Conservation (phyloP, 2,329 filamentous ascomycete species). For the Leptographium procerum region DNA sequence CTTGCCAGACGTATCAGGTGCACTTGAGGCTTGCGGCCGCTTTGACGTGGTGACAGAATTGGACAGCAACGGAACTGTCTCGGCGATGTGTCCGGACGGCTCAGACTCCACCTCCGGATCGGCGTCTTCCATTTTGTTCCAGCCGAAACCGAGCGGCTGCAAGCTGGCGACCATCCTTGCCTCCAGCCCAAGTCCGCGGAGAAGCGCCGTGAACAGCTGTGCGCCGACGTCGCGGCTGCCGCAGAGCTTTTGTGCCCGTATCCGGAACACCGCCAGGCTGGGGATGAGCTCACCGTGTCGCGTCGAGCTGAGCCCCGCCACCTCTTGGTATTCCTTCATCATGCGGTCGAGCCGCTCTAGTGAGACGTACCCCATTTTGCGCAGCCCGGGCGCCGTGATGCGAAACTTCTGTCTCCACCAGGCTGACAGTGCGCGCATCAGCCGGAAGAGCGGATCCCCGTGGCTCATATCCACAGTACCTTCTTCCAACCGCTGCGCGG, state of each 20-base stretch:
- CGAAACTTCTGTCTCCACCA: conserved; percentile 86
- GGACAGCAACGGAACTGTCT: not conserved
- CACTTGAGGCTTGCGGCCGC: too few relatives aligned
- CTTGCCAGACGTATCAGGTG: too few relatives aligned
- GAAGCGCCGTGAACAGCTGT: conserved; percentile 77
- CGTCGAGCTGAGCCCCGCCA: conserved; percentile 21
- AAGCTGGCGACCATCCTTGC: conserved; percentile 73
- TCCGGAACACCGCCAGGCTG: conserved; percentile 56
- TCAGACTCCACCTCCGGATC: conserved; percentile 38
- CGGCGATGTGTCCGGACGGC: conserved; percentile 8
- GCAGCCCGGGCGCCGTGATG: conserved; percentile 63
- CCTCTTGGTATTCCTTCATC: conserved; percentile 51
- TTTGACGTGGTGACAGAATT: not conserved
- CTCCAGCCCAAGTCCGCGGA: conserved; percentile 72
- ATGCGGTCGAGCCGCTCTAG: conserved; percentile 65
- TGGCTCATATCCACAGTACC: conserved; percentile 66
- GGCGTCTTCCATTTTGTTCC: conserved; percentile 77
- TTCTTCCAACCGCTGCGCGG: conserved; percentile 57
- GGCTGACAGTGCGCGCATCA: conserved; percentile 64
- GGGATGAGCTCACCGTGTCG: conserved; percentile 66
- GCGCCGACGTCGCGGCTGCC: conserved; percentile 82
- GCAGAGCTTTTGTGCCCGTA: conserved; percentile 54
- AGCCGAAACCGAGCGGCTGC: conserved; percentile 81
- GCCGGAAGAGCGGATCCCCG: conserved; percentile 67
- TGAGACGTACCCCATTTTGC: conserved; percentile 84